Evolutionary conservation across 129 eudicot genomes (phyloP).

Genomic region (Sambucus nigra): DNA sequence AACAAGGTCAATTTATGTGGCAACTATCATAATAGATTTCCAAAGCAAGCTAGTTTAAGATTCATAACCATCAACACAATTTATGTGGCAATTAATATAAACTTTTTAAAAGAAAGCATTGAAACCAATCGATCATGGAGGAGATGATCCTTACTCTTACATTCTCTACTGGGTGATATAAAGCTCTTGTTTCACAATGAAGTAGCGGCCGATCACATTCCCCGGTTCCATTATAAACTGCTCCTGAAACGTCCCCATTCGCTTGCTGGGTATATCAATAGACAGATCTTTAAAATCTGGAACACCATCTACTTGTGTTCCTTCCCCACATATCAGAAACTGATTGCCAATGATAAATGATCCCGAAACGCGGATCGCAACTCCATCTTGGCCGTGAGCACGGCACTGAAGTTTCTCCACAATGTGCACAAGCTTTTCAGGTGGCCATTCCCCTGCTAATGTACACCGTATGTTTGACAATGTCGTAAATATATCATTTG

Average conservation of each 20-base stretch:
- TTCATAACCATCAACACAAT: too few relatives aligned
- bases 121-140: slow-evolving; percentile 7
- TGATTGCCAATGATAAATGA: slow-evolving; percentile 86
- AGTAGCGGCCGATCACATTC: slow-evolving; percentile 59
- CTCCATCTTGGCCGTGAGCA: slow-evolving; percentile 74
- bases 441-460: slow-evolving; percentile 93
- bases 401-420: slow-evolving; percentile 95
- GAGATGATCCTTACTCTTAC: slow-evolving; percentile 2
- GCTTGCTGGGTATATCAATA: slow-evolving; percentile 61
- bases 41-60: too few relatives aligned
- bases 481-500: slow-evolving; percentile 45
- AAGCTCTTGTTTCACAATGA: slow-evolving; percentile 65
- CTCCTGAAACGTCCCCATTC: slow-evolving; percentile 88
- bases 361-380: slow-evolving; percentile 87
- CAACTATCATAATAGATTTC: too few relatives aligned
- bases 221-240: slow-evolving; percentile 70
- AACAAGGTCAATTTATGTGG: too few relatives aligned
- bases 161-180: slow-evolving; percentile 43
- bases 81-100: too few relatives aligned
- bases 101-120: not conserved
- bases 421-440: slow-evolving; percentile 88
- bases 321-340: slow-evolving; percentile 89
- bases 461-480: slow-evolving; percentile 67
- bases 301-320: slow-evolving; percentile 83
- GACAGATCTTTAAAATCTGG: slow-evolving; percentile 78